Evolutionary conservation across 441 rosid genomes (phyloP), one percentile per base, ranked within the genome.

Genomic region (Omphalea diandra): DNA sequence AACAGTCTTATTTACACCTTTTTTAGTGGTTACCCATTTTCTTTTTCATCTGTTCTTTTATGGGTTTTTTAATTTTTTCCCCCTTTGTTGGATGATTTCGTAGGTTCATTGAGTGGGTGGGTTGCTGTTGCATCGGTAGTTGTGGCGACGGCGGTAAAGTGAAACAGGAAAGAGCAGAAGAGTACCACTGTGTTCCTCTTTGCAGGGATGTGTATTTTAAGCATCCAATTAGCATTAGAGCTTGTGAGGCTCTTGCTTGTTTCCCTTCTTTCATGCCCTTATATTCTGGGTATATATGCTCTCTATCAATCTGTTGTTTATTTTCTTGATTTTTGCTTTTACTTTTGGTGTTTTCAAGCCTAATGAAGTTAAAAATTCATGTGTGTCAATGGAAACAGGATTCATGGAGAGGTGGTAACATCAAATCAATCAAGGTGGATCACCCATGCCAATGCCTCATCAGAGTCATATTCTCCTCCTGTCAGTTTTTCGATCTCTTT

Each of bases 41-140:
- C 36, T 8, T 3, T 44, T 18, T 55, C 31, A 10, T 33, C n/a
- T 60, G 3, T 2, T 2, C 20, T 24, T 2, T 3, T n/a, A n/a
- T 54, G 7, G 41, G 22, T 14, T 26, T 65, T n/a, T n/a, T n/a
- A n/a, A n/a, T n/a, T n/a, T n/a, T 58, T 22, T 12, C 22, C 12
- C 46, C 3, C 24, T 26, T 62, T 33, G 15, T 68, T 24, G 18
- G 2, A 27, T 5, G 18, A 18, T n/a, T 49, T 59, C 43, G 70
- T 71, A 94, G 97, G 91, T 91, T 86, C 67, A 75, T 94, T n/a
- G 90, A 88, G 64, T 88, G 95, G 97, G 62, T 83, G 46, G 97
- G 84, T 58, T 94, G 97, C 71, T 88, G 97, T 64, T 94, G 96
- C 70, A 74, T 84, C 72, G 64, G 53, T 20, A 22, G 32, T 38